Percentiles rank a stretch among this genome's conserved stretches.
phyloP scores from a whole-genome alignment of 352 stramenopile genomes.

The Phytophthora pistaciae region DNA sequence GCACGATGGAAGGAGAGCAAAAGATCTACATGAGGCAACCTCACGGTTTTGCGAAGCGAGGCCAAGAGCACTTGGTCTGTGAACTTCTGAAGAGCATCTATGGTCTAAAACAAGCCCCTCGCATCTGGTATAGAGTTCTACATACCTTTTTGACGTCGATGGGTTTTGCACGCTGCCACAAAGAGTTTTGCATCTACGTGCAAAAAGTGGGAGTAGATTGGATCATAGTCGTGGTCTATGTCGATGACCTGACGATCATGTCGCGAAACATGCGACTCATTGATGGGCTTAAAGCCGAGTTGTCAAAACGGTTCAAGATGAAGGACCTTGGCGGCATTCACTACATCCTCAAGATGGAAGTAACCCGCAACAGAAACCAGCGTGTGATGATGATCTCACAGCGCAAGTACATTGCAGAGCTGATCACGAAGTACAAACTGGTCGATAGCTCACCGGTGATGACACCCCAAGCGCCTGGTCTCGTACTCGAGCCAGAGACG shows the following conservation, averaged over 20 bases:
- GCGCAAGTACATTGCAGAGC: background rate
- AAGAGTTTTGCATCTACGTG: no score
- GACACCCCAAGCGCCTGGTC: constrained; percentile 11
- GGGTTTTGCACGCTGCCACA: no score
- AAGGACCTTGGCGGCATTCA: constrained; percentile 30
- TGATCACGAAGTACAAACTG: constrained; percentile 1
- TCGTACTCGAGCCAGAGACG: constrained; percentile 24
- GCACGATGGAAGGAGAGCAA: constrained; percentile 4
- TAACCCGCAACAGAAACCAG: constrained; percentile 5
- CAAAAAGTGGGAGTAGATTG: no score
- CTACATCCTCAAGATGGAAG: constrained; percentile 37
- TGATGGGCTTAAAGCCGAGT: constrained; percentile 22
- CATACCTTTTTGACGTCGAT: no score
- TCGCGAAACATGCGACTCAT: constrained; percentile 8
- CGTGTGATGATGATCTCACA: constrained; percentile 3
- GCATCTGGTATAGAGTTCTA: no score
- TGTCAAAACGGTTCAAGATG: constrained; percentile 26
- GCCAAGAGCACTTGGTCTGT: no score
- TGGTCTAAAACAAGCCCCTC: background rate
- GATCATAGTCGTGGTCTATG: no score
- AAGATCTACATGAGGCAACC: constrained; percentile 9
- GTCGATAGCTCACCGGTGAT: background rate
- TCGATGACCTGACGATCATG: no score
- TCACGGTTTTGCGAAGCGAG: constrained; percentile 13
- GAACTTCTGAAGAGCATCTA: no score